phyloP scores from a whole-genome alignment of 116 monocot genomes.

The Cymodocea nodosa region DNA sequence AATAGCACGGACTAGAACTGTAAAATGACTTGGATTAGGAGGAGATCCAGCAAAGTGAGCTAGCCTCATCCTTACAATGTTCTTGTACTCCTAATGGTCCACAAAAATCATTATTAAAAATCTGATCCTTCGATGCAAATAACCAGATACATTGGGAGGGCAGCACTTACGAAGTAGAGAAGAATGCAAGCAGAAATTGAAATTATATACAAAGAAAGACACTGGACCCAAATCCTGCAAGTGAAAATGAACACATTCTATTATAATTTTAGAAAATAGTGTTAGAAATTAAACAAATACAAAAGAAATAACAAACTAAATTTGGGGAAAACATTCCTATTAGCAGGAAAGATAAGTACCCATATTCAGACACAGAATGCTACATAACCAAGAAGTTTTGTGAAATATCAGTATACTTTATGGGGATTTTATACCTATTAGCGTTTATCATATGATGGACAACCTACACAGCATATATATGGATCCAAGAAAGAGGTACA shows the following conservation, averaged over 20 bases:
- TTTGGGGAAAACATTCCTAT: neutral
- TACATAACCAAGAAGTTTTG: neutral
- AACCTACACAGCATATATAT: too few relatives aligned
- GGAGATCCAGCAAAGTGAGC: slow-evolving; percentile 36
- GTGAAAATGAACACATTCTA: neutral
- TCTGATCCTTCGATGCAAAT: neutral
- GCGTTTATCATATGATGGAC: too few relatives aligned
- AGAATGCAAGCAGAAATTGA: slow-evolving; percentile 70
- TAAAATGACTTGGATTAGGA: slow-evolving; percentile 73
- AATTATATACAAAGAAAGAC: slow-evolving; percentile 73
- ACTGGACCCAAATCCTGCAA: slow-evolving; percentile 93
- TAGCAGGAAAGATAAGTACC: neutral
- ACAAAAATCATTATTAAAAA: neutral
- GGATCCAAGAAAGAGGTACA: too few relatives aligned
- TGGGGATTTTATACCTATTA: too few relatives aligned
- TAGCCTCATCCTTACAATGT: slow-evolving; percentile 52
- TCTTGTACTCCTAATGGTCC: slow-evolving; percentile 63
- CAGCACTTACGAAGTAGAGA: slow-evolving; percentile 59
- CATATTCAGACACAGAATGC: neutral
- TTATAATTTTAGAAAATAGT: neutral
- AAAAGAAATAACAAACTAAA: neutral
- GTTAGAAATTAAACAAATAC: neutral
- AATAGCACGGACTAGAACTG: slow-evolving; percentile 78
- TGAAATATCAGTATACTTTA: neutral
- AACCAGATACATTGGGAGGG: neutral